Base-by-base conservation (phyloP, 2,329 filamentous ascomycete species). In the Mycosphaerella arachidis region DNA sequence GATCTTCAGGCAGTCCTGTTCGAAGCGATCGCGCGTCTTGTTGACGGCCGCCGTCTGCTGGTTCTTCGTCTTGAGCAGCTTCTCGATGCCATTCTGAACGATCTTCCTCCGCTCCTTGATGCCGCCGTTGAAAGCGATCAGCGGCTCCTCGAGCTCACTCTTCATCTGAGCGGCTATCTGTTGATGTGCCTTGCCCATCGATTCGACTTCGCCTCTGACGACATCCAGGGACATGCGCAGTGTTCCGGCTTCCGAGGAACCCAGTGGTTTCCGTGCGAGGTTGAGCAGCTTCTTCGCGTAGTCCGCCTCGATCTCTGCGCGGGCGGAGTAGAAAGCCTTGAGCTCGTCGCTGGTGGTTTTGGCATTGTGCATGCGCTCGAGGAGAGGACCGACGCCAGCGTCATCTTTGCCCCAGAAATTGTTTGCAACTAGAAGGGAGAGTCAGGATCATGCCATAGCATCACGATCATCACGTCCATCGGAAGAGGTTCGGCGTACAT, bases 321-420 rank as follows among this genome's bases (percentile, higher is more conserved):
- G 91, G 60, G 91, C 93, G 64, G 82, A 86, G 75, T 99, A 99
- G 78, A 99, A 99, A 9, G 88, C 81, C 73, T 90, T 93, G 54
- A 99, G 77, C 77, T 99, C 94, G 76, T 99, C 95, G 74, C 89
- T 92, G 29, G 94, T 97, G 70, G 89, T 86, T 81, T 99, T 99
- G 53, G 94, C 91, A 76, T 87, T 88, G 72, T 91, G 88, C 91
- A 99, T 96, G 72, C 94, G 93, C 75, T 93, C 91, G 31, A 99
- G 83, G 71, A 99, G 85, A 60, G 94, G 95, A 50, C 83, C 83
- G 71, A 99, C 92, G 73, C 94, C 95, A 55, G 93, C 94, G 81
- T 99, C 94, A 75, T 97, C 93, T 81, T 96, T 97, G 65, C 94
- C 94, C 94, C 94, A 99, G 77, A 99, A 99, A 75, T 99, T 99